Conservation (phyloP, 306 rosid genomes). For the Citrullus amarus region DNA sequence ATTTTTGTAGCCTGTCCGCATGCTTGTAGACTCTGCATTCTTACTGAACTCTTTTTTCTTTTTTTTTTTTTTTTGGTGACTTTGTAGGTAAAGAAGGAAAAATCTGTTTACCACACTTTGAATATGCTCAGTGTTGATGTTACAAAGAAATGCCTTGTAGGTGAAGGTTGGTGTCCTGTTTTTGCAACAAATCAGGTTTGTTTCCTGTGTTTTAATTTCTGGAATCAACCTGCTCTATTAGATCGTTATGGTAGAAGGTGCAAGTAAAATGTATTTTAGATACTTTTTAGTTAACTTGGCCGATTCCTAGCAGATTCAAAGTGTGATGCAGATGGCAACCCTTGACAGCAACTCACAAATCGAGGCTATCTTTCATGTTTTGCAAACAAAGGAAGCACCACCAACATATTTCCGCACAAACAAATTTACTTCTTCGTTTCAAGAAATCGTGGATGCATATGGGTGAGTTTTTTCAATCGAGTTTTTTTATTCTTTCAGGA, state of each 20-base stretch:
- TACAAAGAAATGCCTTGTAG: conserved; percentile 77
- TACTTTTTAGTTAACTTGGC: conserved; percentile 9
- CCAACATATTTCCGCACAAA: conserved; percentile 64
- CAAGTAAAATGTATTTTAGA: not conserved
- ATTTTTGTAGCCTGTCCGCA: not conserved
- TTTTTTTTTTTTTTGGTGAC: not conserved
- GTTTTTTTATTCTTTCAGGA: not conserved
- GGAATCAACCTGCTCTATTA: not conserved
- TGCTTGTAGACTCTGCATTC: conserved; percentile 10
- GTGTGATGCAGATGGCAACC: conserved; percentile 45
- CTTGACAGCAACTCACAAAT: conserved; percentile 49
- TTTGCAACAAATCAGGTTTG: conserved; percentile 65
- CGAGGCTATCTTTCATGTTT: conserved; percentile 56
- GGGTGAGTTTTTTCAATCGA: conserved; percentile 39
- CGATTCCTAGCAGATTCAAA: conserved; percentile 38
- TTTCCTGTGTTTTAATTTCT: not conserved
- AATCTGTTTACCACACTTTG: conserved; percentile 57
- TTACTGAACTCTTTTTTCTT: conserved; percentile 7
- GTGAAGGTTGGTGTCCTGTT: conserved; percentile 89
- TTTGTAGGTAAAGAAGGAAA: conserved; percentile 64
- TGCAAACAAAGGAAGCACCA: conserved; percentile 52
- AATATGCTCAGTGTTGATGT: conserved; percentile 89
- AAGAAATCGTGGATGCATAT: conserved; percentile 79
- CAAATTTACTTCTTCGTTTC: conserved; percentile 58
- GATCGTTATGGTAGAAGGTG: not conserved